phyloP scores from a whole-genome alignment of 306 rosid genomes.

The Dalbergia cultrata region DNA sequence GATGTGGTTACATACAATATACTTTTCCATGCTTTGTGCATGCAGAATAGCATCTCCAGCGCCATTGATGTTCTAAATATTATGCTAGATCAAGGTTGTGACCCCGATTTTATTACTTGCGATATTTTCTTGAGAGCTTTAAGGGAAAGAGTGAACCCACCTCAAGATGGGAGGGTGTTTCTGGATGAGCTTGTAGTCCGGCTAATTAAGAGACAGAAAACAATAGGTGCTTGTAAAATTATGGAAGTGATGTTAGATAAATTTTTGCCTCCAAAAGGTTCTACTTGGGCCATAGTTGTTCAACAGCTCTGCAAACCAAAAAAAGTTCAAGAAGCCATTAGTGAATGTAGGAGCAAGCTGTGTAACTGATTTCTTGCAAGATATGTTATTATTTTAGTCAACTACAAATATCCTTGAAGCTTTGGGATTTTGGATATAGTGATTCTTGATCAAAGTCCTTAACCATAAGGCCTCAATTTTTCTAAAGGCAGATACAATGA shows the following conservation, averaged over 20 bases:
- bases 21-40: constrained; percentile 76
- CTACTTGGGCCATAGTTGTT: constrained; percentile 82
- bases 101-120: constrained; percentile 83
- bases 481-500: constrained; percentile 10
- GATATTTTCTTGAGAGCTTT: constrained; percentile 77
- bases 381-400: constrained; percentile 1
- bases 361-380: constrained; percentile 53
- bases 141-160: constrained; percentile 71
- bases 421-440: constrained; percentile 3
- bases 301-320: constrained; percentile 70
- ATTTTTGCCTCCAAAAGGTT: constrained; percentile 69
- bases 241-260: constrained; percentile 78
- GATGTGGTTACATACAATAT: constrained; percentile 87
- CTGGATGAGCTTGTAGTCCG: constrained; percentile 87
- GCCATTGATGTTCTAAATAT: constrained; percentile 75
- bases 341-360: constrained; percentile 72
- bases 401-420: constrained; percentile 21
- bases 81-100: constrained; percentile 83
- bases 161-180: constrained; percentile 88
- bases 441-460: constrained; percentile 23
- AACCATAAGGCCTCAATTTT: constrained; percentile 23
- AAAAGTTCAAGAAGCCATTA: constrained; percentile 60
- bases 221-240: constrained; percentile 64
- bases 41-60: constrained; percentile 63
- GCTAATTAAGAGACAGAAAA: constrained; percentile 69